phyloP scores from a whole-genome alignment of 495 filamentous ascomycete genomes.

The Aspergillus homomorphus region DNA sequence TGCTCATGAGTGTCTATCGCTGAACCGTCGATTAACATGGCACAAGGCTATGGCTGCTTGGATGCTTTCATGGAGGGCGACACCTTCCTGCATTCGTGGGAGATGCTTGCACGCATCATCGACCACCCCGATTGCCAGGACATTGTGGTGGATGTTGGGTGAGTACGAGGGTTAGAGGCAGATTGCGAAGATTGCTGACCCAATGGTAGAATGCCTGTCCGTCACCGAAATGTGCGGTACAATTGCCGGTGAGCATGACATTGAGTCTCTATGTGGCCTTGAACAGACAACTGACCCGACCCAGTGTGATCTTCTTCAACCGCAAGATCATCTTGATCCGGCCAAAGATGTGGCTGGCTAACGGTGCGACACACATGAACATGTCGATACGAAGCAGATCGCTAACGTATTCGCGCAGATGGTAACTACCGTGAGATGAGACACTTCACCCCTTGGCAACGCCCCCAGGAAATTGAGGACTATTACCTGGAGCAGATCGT shows the following conservation, averaged over 20 bases:
- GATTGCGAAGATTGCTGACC: background rate
- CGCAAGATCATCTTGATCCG: constrained; percentile 70
- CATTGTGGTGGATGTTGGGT: constrained; percentile 75
- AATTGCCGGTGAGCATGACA: constrained; percentile 57
- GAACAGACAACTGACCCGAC: too few relatives aligned
- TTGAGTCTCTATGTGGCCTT: too few relatives aligned
- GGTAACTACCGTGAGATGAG: constrained; percentile 42
- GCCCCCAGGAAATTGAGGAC: constrained; percentile 60
- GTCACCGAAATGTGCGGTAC: constrained; percentile 65
- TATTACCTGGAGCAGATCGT: constrained; percentile 70
- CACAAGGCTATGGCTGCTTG: constrained; percentile 64
- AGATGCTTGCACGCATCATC: constrained; percentile 66
- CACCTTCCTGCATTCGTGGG: constrained; percentile 67
- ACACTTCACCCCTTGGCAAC: constrained; percentile 67
- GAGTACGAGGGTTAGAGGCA: background rate
- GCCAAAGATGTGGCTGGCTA: constrained; percentile 81
- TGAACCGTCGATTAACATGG: background rate
- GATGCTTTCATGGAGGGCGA: constrained; percentile 60
- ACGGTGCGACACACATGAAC: constrained; percentile 43
- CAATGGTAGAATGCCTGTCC: constrained; percentile 45
- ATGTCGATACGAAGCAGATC: background rate
- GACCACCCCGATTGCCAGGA: constrained; percentile 61
- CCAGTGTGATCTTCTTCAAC: constrained; percentile 59
- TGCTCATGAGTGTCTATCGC: background rate
- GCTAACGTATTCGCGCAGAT: constrained; percentile 18